Percentiles rank a stretch among this genome's conserved stretches.
These are phyloP conservation scores for Rossbeevera mucosa DNA, from an alignment of 768 basidiomycete genomes.

Conservation along the genomic window DNA sequence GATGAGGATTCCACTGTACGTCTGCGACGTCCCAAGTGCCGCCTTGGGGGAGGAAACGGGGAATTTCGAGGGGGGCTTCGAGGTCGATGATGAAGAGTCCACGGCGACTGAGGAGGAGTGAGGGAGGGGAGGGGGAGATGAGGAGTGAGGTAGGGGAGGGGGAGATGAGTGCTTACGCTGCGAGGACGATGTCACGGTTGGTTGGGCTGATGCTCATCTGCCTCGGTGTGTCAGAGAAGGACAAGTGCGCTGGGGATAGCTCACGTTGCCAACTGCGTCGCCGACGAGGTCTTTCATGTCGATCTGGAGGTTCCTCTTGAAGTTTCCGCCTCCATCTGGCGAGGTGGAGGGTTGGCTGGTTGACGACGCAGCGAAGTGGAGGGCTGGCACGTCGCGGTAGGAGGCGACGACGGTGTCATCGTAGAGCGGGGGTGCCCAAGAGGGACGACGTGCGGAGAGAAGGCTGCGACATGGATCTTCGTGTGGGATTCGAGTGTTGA, in stretches of 20 bases:
- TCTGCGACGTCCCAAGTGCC: constrained; percentile 96
- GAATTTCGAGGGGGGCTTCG: constrained; percentile 78
- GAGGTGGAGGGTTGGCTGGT: constrained; percentile 23
- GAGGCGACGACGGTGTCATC: constrained; percentile 22
- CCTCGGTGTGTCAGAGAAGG: constrained; percentile 4
- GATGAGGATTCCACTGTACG: constrained; percentile 90
- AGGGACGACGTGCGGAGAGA: constrained; percentile 31
- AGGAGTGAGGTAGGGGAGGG: neutral
- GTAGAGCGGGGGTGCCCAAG: constrained; percentile 31
- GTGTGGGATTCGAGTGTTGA: constrained; percentile 18
- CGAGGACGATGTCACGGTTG: constrained; percentile 84
- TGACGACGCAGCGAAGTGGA: constrained; percentile 15
- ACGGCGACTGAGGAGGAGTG: constrained; percentile 54
- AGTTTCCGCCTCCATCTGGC: constrained; percentile 55
- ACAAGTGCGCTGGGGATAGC: constrained; percentile 21
- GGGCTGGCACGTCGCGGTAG: constrained; percentile 28
- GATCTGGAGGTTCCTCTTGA: constrained; percentile 60
- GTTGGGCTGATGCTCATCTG: constrained; percentile 92
- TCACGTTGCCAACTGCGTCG: constrained; percentile 78
- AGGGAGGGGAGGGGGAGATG: neutral
- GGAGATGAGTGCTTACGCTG: constrained; percentile 52
- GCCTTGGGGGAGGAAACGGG: constrained; percentile 92
- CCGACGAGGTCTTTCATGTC: constrained; percentile 78
- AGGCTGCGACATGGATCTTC: no score
- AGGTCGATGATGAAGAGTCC: constrained; percentile 96